Conservation (phyloP, 1,284 basidiomycete species). For the Rhodotorula sp. region DNA sequence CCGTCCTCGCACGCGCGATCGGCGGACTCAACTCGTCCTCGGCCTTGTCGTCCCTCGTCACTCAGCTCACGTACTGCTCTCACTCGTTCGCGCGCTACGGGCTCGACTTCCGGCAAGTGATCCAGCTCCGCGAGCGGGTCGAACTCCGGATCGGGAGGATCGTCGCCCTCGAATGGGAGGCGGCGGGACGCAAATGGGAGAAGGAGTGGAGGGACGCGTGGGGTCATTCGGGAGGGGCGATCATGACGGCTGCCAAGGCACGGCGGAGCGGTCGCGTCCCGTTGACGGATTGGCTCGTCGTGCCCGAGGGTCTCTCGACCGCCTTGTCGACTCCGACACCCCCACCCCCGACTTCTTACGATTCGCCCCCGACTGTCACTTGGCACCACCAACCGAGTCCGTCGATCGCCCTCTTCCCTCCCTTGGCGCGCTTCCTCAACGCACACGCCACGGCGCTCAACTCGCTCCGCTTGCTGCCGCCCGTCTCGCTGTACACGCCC, state of each 20-base stretch:
- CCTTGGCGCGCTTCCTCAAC: slow-evolving; percentile 73
- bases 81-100: slow-evolving; percentile 90
- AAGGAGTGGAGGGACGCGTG: slow-evolving; percentile 40
- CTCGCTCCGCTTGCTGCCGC: slow-evolving; percentile 74
- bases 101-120: slow-evolving; percentile 62
- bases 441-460: slow-evolving; percentile 72
- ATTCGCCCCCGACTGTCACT: background rate
- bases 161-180: slow-evolving; percentile 51
- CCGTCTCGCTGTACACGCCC: slow-evolving; percentile 54
- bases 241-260: slow-evolving; percentile 50
- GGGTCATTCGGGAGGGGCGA: slow-evolving; percentile 45
- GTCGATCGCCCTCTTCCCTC: slow-evolving; percentile 69
- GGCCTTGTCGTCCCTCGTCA: slow-evolving; percentile 75
- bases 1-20: slow-evolving; percentile 51
- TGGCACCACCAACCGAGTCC: slow-evolving; percentile 58
- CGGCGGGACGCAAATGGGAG: slow-evolving; percentile 36
- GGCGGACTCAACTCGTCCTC: slow-evolving; percentile 60
- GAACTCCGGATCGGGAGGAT: slow-evolving; percentile 63
- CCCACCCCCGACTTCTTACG: background rate
- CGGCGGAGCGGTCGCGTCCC: slow-evolving; percentile 46
- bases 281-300: slow-evolving; percentile 49
- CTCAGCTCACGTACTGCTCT: slow-evolving; percentile 87
- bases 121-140: slow-evolving; percentile 56
- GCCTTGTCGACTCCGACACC: slow-evolving; percentile 38
- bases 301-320: slow-evolving; percentile 44